Conservation (phyloP, 2,329 filamentous ascomycete genomes). For the Pyricularia grisea region DNA sequence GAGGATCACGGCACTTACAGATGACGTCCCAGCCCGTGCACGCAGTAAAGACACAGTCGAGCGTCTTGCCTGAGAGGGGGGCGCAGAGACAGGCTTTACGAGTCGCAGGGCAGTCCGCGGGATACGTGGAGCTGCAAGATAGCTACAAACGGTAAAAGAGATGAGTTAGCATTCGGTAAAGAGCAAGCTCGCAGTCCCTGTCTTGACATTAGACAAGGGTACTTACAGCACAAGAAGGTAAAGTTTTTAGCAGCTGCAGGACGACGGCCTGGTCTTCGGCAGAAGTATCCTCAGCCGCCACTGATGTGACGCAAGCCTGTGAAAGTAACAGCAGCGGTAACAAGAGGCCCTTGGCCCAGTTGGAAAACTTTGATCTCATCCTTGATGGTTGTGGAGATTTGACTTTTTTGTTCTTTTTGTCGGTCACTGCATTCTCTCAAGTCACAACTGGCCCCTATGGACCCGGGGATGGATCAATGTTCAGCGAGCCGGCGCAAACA, state of each 20-base stretch:
- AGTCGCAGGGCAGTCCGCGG: not conserved
- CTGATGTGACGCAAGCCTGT: not conserved
- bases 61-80: not conserved
- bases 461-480: not conserved
- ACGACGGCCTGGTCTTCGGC: not conserved
- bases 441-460: not conserved
- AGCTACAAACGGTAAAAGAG: not conserved
- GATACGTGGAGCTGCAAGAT: not conserved
- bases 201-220: too few species aligned
- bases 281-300: not conserved
- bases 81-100: not conserved
- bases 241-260: not conserved
- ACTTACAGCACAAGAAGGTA: not conserved
- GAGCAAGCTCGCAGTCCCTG: not conserved
- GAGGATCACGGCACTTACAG: not conserved
- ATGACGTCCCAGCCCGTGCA: constrained; percentile 2
- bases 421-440: not conserved
- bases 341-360: not conserved
- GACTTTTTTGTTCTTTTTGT: not conserved
- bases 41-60: not conserved
- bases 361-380: not conserved
- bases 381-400: not conserved
- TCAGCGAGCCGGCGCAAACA: not conserved
- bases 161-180: not conserved
- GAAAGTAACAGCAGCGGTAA: not conserved